Evolutionary conservation across 2,329 filamentous ascomycete genomes (phyloP), one percentile per base, ranked within the genome.

Genomic region (Alternaria sp.): DNA sequence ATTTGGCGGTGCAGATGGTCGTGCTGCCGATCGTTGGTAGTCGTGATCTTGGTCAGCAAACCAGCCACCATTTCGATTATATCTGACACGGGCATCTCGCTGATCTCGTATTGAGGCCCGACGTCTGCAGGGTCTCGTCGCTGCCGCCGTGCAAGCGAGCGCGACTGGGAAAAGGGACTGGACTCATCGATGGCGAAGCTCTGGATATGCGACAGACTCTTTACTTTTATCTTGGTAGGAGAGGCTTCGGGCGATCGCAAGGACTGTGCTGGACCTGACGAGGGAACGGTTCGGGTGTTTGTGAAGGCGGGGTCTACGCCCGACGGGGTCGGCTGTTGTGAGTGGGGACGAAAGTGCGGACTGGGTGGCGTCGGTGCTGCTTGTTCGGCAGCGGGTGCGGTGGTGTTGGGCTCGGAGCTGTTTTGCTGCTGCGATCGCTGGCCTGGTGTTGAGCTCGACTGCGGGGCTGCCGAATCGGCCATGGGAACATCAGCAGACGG

Each of bases 51-150:
- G 57, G 94, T 97, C 63, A 99, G 84, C 24, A 99, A 86, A 7
- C 94, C 95, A 5, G 95, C 95, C 4, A 99, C 95, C 95, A 99
- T 98, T 79, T 98, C 94, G 75, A 99, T 99, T 69, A 99, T 92
- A 75, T 99, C 94, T 66, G 91, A 89, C 56, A 98, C 96, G 53
- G 95, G 95, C 94, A 99, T 98, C 54, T 88, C 91, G 80, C 94
- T 97, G 71, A 99, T 97, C 79, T 98, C 95, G 77, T 97, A 99
- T 75, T 89, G 87, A 56, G 86, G 84, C 3, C 82, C 81, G 22
- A 81, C 74, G 61, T 87, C 85, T 54, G 84, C 82, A 32, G 79
- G 72, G 63, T 81, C 81, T 69, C 81, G 76, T 34, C 79, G 75
- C 43, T 81, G 77, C 63, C 81, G 78, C 39, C 78, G 71, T 52